These are phyloP conservation scores for Lophiotrema nucula DNA, from an alignment of 495 filamentous ascomycete species.

Conservation along the genomic window DNA sequence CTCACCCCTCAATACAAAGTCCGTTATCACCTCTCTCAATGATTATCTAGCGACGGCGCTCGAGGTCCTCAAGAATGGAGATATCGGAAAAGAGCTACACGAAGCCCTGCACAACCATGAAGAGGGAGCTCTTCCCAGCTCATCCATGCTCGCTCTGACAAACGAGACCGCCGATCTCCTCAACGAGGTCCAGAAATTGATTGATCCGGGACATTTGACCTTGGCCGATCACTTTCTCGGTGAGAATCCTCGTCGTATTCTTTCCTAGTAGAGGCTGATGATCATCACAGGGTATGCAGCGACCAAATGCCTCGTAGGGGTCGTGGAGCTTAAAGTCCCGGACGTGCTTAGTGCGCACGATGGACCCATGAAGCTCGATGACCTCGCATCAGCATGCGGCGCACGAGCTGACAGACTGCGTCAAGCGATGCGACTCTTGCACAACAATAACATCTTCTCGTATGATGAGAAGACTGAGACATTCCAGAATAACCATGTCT, in stretches of 20 bases:
- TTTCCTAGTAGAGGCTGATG: not conserved
- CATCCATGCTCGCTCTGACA: too few species aligned
- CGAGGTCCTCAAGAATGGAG: too few species aligned
- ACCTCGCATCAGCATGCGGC: not conserved
- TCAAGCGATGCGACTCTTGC: slow-evolving; percentile 31
- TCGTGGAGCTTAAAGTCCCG: slow-evolving; percentile 8
- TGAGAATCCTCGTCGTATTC: not conserved
- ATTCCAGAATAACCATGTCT: slow-evolving; percentile 34
- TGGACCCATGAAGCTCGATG: not conserved
- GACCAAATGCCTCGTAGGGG: slow-evolving; percentile 3
- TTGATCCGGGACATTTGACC: slow-evolving; percentile 8
- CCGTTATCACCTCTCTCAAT: too few species aligned
- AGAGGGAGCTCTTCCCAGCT: too few species aligned
- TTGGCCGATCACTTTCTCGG: slow-evolving; percentile 21
- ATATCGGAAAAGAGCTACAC: too few species aligned
- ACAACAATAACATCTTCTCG: slow-evolving; percentile 38
- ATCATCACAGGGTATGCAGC: slow-evolving; percentile 3
- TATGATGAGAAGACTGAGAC: slow-evolving; percentile 10
- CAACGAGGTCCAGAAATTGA: not conserved
- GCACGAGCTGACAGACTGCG: slow-evolving; percentile 4
- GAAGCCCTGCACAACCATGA: too few species aligned
- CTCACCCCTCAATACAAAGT: too few species aligned
- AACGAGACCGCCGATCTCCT: too few species aligned
- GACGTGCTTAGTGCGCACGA: slow-evolving; percentile 1
- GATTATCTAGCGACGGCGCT: too few species aligned